These are phyloP conservation scores for Exophiala phaeomuriformis DNA, from an alignment of 2,329 filamentous ascomycete genomes.

Conservation along the genomic window DNA sequence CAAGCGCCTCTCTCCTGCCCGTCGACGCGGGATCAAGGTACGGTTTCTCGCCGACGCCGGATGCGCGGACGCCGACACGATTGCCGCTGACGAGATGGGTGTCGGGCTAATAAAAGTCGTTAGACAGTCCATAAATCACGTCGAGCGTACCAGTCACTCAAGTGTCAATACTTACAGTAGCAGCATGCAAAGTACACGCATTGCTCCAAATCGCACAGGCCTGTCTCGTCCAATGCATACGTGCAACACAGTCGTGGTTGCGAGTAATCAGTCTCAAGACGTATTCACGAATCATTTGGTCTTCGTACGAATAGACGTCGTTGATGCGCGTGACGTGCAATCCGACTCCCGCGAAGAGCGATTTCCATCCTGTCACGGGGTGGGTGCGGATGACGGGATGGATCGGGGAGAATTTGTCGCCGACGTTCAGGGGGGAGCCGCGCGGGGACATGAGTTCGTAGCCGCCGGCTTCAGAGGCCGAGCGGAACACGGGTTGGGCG, in stretches of 20 bases:
- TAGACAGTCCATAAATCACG: neutral
- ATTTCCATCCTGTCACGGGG: constrained; percentile 58
- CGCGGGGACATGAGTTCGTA: constrained; percentile 38
- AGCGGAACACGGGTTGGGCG: constrained; percentile 45
- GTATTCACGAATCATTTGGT: constrained; percentile 31
- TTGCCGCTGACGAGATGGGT: constrained; percentile 15
- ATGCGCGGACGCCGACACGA: constrained; percentile 30
- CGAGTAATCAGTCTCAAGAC: constrained; percentile 32
- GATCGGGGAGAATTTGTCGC: constrained; percentile 42
- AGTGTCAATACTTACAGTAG: constrained; percentile 9
- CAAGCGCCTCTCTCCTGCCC: constrained; percentile 12
- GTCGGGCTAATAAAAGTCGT: neutral
- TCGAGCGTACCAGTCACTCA: too few species aligned
- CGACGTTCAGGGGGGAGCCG: constrained; percentile 50
- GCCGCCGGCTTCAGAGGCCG: constrained; percentile 36
- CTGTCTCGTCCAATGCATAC: constrained; percentile 24
- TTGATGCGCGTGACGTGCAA: constrained; percentile 39
- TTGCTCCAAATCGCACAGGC: constrained; percentile 26
- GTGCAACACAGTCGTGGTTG: constrained; percentile 33
- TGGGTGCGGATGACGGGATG: constrained; percentile 56
- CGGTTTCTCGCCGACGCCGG: constrained; percentile 32
- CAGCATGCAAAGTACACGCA: constrained; percentile 20
- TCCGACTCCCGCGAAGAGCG: constrained; percentile 43
- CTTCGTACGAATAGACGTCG: constrained; percentile 39
- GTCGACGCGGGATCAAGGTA: constrained; percentile 32